Conservation (phyloP, 2,329 filamentous ascomycete genomes). For the Neonectria faginata region DNA sequence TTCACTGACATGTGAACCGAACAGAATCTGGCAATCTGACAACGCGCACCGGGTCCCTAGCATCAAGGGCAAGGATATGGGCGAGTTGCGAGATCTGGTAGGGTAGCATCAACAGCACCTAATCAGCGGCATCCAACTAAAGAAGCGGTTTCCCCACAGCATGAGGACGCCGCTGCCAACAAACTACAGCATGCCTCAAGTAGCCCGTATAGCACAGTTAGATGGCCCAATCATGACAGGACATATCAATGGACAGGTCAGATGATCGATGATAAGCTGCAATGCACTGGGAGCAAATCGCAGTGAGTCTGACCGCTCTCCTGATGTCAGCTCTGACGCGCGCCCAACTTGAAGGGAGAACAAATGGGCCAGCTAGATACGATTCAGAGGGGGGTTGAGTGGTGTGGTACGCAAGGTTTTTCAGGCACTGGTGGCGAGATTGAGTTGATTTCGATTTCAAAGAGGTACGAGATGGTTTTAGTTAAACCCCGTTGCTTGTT, state of each 20-base stretch:
- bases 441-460: not conserved
- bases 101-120: constrained; percentile 12
- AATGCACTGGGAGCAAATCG: constrained; percentile 1
- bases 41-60: constrained; percentile 3
- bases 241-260: constrained; percentile 8
- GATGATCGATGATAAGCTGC: constrained; percentile 17
- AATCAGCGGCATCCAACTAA: not conserved
- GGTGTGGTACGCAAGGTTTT: constrained; percentile 11
- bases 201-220: constrained; percentile 1
- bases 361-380: not conserved
- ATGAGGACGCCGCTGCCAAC: constrained; percentile 1
- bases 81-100: constrained; percentile 7
- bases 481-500: constrained; percentile 1
- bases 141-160: constrained; percentile 5
- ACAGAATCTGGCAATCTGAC: constrained; percentile 3
- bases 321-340: constrained; percentile 13
- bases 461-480: not conserved
- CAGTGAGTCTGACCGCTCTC: constrained; percentile 15
- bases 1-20: constrained; percentile 5
- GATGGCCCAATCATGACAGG: not conserved
- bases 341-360: not conserved
- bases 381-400: not conserved
- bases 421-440: constrained; percentile 5
- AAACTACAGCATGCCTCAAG: constrained; percentile 3
- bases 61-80: constrained; percentile 8